Base-by-base conservation (phyloP, 1,139 yeast species). In the Pichia sp. region DNA sequence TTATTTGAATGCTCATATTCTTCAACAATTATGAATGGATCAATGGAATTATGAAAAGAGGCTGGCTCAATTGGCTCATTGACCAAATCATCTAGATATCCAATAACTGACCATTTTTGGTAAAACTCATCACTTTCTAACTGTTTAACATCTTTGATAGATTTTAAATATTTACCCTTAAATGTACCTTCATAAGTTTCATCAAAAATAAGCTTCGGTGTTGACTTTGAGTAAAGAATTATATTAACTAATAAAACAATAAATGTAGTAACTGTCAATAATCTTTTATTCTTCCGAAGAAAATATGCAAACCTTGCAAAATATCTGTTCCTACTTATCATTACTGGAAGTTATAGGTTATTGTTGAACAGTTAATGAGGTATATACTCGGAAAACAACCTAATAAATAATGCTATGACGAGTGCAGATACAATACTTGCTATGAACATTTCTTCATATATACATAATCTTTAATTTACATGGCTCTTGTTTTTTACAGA, bases 171-270 rank as follows among this genome's bases (percentile, higher is more conserved):
- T 45, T 58, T 59, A 24, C 58, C 60, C 39, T 52, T 55, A 37
- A 53, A 59, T 1, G 63, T 58, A 3, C 62, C 63, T 23, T 54
- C 46, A 43, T 52, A 59, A 29, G 51, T 55, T 20, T 52, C 55
- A 35, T 51, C 60, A 8, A 57, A 41, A 4, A 52, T 52, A 20
- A 55, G 27, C 3, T 27, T 25, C 23, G n/a, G n/a, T 42, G 45
- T 32, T 38, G 27, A 8, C 28, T n/a, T 31, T 2, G 36, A 11
- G 30, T 37, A 42, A 23, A 36, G 23, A 8, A 32, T 20, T 4
- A 40, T 9, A 41, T 43, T 46, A 4, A 38, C 11, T 6, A 38
- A 11, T 2, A 40, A 2, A 28, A 42, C 7, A 4, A 37, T 16
- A 25, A 36, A 30, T 3, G 36, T 6, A 6, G 37, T n/a, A n/a